These are phyloP conservation scores for Bretziella fagacearum DNA, from an alignment of 2,329 filamentous ascomycete genomes.

Conservation along the genomic window DNA sequence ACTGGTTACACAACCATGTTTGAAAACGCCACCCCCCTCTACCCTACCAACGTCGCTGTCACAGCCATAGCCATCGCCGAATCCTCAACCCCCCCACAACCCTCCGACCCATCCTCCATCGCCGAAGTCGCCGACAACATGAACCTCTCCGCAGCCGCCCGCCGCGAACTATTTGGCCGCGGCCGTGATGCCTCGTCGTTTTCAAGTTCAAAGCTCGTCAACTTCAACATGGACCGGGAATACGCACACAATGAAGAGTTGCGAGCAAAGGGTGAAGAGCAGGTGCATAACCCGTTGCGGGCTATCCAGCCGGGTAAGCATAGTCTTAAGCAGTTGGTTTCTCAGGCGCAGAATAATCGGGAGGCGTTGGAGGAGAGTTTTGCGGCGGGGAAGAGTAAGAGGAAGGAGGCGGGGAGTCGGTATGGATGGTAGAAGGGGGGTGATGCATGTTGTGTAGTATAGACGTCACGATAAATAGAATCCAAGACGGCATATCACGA, in stretches of 20 bases:
- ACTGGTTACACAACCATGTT: slow-evolving; percentile 36
- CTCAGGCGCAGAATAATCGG: slow-evolving; percentile 62
- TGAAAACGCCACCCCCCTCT: slow-evolving; percentile 20
- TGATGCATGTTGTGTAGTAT: no score
- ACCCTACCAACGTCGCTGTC: slow-evolving; percentile 23
- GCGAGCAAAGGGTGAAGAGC: slow-evolving; percentile 50
- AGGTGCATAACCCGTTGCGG: slow-evolving; percentile 61
- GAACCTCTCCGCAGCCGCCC: slow-evolving; percentile 58
- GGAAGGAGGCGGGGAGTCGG: slow-evolving; percentile 61
- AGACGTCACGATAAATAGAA: background rate
- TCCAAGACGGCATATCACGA: background rate
- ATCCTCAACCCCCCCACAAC: background rate
- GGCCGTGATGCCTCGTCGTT: slow-evolving; percentile 25
- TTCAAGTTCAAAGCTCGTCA: slow-evolving; percentile 51
- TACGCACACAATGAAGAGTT: slow-evolving; percentile 72
- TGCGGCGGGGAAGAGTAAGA: slow-evolving; percentile 60
- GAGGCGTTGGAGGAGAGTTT: slow-evolving; percentile 88
- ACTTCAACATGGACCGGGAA: slow-evolving; percentile 78
- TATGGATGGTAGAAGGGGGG: slow-evolving; percentile 53
- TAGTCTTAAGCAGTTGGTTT: slow-evolving; percentile 73
- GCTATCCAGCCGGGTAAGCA: slow-evolving; percentile 72
- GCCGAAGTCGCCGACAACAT: slow-evolving; percentile 53
- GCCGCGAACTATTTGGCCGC: slow-evolving; percentile 75
- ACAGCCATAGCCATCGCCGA: slow-evolving; percentile 17
- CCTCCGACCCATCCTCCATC: slow-evolving; percentile 1